Evolutionary conservation across 768 basidiomycete species (phyloP).

Genomic region (Pleurotus giganteus): DNA sequence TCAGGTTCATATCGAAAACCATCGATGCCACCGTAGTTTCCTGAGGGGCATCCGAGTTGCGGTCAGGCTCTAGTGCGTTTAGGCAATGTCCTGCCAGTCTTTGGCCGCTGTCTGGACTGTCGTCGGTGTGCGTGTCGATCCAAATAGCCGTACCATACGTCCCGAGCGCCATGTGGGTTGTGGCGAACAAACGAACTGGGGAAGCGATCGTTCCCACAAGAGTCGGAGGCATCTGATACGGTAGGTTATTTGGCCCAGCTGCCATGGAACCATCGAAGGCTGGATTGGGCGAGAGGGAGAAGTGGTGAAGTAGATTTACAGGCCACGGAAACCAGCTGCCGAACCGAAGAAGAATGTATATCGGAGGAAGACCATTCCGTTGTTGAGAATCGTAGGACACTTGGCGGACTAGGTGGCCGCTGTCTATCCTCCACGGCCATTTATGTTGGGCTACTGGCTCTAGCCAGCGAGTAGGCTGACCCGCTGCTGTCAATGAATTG

Average conservation of each 20-base stretch:
- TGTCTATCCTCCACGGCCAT: conserved; percentile 61
- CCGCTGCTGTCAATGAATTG: conserved; percentile 13
- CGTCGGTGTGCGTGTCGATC: conserved; percentile 63
- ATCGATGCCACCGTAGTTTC: conserved; percentile 32
- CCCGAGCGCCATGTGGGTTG: conserved; percentile 53
- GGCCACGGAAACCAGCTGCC: conserved; percentile 65
- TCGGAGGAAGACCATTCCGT: conserved; percentile 22
- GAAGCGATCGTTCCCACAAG: conserved; percentile 42
- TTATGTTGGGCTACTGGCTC: conserved; percentile 41
- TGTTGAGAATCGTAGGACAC: conserved; percentile 18
- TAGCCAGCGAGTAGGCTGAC: conserved; percentile 25
- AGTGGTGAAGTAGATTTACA: conserved; percentile 67
- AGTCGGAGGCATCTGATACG: conserved; percentile 39
- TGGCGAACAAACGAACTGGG: conserved; percentile 56
- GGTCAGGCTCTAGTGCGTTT: conserved; percentile 12
- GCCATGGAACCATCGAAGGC: conserved; percentile 25
- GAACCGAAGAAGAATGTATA: conserved; percentile 60
- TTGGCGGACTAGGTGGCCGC: conserved; percentile 37
- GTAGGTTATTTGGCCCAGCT: conserved; percentile 36
- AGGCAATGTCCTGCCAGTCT: conserved; percentile 49
- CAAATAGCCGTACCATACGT: conserved; percentile 62
- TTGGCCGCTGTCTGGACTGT: conserved; percentile 51
- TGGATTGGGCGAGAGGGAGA: conserved; percentile 44
- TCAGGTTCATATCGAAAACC: conserved; percentile 43
- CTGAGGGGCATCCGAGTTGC: conserved; percentile 21